phyloP scores from a whole-genome alignment of 805 yeast genomes.

The Yarrowia hollandica region DNA sequence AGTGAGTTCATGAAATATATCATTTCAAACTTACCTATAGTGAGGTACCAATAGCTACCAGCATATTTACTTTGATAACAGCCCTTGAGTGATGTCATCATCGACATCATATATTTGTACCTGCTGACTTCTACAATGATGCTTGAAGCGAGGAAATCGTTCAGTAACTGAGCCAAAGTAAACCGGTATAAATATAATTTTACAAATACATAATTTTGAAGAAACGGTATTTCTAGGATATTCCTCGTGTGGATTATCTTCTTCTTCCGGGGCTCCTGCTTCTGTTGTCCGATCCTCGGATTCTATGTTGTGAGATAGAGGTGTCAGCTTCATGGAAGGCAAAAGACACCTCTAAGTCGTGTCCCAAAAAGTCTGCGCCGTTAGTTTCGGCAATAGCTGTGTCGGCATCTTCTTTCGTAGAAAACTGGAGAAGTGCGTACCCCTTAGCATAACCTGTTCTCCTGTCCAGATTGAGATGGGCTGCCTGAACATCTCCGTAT shows the following conservation, averaged over 20 bases:
- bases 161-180: too few species aligned
- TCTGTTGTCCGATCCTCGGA: constrained; percentile 6
- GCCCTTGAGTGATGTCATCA: too few species aligned
- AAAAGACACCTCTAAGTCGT: constrained; percentile 42
- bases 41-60: too few species aligned
- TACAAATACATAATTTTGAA: neutral
- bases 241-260: neutral
- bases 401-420: constrained; percentile 41
- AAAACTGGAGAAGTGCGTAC: constrained; percentile 47
- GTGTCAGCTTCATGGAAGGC: constrained; percentile 41
- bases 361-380: constrained; percentile 43
- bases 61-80: too few species aligned
- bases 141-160: too few species aligned
- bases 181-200: neutral
- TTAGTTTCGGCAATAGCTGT: constrained; percentile 41
- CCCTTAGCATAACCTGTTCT: constrained; percentile 48
- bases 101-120: too few species aligned
- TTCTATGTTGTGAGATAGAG: constrained; percentile 9
- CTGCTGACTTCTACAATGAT: too few species aligned
- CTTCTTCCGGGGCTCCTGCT: constrained; percentile 24
- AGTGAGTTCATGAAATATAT: too few species aligned
- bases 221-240: too few species aligned
- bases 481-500: constrained; percentile 43
- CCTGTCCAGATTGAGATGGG: constrained; percentile 48
- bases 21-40: too few species aligned